These are phyloP conservation scores for Aspergillus novofumigatus DNA, from an alignment of 2,329 filamentous ascomycete species.

Conservation along the genomic window DNA sequence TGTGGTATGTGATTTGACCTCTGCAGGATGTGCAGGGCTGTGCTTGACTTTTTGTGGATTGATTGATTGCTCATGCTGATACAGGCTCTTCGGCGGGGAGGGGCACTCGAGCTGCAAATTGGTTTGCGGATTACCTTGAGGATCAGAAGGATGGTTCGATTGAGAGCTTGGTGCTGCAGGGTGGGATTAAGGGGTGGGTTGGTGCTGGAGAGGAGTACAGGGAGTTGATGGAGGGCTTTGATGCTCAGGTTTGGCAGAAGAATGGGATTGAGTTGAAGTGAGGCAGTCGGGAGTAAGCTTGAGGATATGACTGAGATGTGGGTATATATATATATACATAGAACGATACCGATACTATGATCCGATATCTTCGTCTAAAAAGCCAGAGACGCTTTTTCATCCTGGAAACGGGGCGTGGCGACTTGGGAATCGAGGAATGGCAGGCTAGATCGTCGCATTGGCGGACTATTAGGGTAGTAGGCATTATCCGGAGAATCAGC, in stretches of 20 bases:
- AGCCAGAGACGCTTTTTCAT: slow-evolving; percentile 44
- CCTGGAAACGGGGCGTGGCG: slow-evolving; percentile 36
- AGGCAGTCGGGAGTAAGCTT: neutral
- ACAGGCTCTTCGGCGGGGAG: slow-evolving; percentile 54
- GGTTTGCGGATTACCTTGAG: slow-evolving; percentile 52
- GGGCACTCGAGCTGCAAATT: slow-evolving; percentile 52
- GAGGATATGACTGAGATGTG: neutral
- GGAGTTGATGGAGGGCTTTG: slow-evolving; percentile 41
- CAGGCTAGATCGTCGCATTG: slow-evolving; percentile 21
- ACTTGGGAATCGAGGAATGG: slow-evolving; percentile 19
- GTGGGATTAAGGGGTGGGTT: slow-evolving; percentile 55
- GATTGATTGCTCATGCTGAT: neutral
- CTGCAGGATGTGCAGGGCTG: no score
- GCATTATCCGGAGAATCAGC: slow-evolving; percentile 18
- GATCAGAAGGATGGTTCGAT: slow-evolving; percentile 40
- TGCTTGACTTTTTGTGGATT: neutral
- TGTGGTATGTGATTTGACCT: slow-evolving; percentile 31
- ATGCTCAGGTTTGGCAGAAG: neutral
- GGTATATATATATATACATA: no score
- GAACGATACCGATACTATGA: neutral
- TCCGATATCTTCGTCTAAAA: slow-evolving; percentile 27
- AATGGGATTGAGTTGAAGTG: neutral
- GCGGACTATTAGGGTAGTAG: slow-evolving; percentile 17
- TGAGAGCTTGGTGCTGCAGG: slow-evolving; percentile 48
- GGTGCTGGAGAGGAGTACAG: slow-evolving; percentile 46